These are phyloP conservation scores for Trichocladium uniseriatum DNA, from an alignment of 495 filamentous ascomycete species.

Conservation along the genomic window DNA sequence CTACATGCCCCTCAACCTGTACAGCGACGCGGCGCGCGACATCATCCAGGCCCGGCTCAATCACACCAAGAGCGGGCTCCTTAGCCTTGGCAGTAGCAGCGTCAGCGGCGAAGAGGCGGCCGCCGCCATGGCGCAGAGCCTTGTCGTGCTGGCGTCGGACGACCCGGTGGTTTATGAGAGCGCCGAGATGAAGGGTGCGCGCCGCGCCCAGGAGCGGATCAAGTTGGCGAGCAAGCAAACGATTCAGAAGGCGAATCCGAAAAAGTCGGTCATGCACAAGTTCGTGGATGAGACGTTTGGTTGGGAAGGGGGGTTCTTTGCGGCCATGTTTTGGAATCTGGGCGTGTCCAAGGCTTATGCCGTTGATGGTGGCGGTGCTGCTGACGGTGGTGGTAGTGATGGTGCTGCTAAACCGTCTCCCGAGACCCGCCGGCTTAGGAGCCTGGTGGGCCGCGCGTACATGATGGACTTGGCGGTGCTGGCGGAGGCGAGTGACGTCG, in stretches of 20 bases:
- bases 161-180: constrained; percentile 57
- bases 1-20: constrained; percentile 58
- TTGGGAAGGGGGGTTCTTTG: constrained; percentile 70
- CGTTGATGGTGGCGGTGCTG: background rate
- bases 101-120: constrained; percentile 23
- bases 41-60: constrained; percentile 32
- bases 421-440: constrained; percentile 48
- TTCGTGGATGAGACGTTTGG: constrained; percentile 59
- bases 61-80: constrained; percentile 18
- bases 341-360: constrained; percentile 13
- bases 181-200: constrained; percentile 41
- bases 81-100: too few species aligned
- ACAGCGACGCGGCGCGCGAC: constrained; percentile 40
- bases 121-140: constrained; percentile 30
- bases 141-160: constrained; percentile 57
- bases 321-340: constrained; percentile 58
- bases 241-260: constrained; percentile 24
- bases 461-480: constrained; percentile 62
- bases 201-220: constrained; percentile 56
- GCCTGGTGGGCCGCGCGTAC: constrained; percentile 60
- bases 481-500: constrained; percentile 46
- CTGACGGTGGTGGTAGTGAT: background rate
- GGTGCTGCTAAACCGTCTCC: constrained; percentile 28
- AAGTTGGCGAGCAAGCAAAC: constrained; percentile 50
- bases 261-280: constrained; percentile 38